These are phyloP conservation scores for Lotus japonicus DNA, from an alignment of 306 rosid genomes.

Conservation along the genomic window DNA sequence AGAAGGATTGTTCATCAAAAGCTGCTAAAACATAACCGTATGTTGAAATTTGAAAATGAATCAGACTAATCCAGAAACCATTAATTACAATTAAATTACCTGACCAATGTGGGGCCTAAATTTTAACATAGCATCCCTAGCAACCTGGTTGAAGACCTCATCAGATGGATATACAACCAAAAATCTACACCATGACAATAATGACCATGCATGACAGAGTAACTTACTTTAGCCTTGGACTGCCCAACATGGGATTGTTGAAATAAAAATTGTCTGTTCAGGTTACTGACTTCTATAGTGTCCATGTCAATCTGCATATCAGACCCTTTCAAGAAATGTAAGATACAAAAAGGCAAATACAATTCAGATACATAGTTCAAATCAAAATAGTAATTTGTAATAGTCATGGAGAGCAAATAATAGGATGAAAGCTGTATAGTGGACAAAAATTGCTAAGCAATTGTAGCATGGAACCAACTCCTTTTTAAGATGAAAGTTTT, in stretches of 20 bases:
- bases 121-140: constrained; percentile 94
- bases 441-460: no score
- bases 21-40: background rate
- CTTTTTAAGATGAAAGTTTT: no score
- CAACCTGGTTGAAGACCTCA: constrained; percentile 64
- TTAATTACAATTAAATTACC: constrained; percentile 42
- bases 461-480: no score
- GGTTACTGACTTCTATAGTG: constrained; percentile 99
- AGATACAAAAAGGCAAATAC: no score
- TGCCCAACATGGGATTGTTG: constrained; percentile 97
- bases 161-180: constrained; percentile 21
- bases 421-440: no score
- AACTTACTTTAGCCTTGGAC: constrained; percentile 88
- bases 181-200: constrained; percentile 3
- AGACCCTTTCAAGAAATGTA: no score
- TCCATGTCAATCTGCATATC: constrained; percentile 96
- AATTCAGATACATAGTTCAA: no score
- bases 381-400: no score
- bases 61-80: background rate
- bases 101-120: constrained; percentile 96
- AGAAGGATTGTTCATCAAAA: background rate
- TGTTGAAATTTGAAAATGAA: background rate
- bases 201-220: background rate
- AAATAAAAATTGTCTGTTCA: constrained; percentile 96
- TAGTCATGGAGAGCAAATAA: no score